These are phyloP conservation scores for Haplosporangium sp. DNA, from an alignment of 371 early-diverging fungal species.

Conservation along the genomic window DNA sequence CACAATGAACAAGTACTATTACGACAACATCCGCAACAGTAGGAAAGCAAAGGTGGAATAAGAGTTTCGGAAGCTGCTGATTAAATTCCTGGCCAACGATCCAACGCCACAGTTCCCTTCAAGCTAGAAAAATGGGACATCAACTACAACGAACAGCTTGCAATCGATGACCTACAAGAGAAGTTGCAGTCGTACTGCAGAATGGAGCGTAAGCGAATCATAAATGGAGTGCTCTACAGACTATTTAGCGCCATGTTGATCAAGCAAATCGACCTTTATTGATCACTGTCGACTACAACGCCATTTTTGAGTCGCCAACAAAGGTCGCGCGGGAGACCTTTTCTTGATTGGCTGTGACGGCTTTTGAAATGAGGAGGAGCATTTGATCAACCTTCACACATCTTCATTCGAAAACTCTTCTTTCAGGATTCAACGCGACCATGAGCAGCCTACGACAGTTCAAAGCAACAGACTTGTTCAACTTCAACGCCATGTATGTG, in stretches of 20 bases:
- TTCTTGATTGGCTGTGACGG: neutral
- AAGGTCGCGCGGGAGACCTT: slow-evolving; percentile 6
- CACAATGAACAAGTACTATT: slow-evolving; percentile 39
- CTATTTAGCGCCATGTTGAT: slow-evolving; percentile 38
- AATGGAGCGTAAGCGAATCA: slow-evolving; percentile 34
- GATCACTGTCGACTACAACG: slow-evolving; percentile 23
- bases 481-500: slow-evolving; percentile 86
- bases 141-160: slow-evolving; percentile 26
- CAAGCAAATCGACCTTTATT: slow-evolving; percentile 30
- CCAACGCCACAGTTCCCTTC: neutral
- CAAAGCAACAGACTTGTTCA: slow-evolving; percentile 88
- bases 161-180: slow-evolving; percentile 29
- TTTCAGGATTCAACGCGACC: neutral
- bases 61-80: neutral
- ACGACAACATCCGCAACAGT: slow-evolving; percentile 23
- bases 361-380: neutral
- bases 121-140: slow-evolving; percentile 8
- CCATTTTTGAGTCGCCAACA: slow-evolving; percentile 21
- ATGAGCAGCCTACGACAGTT: slow-evolving; percentile 82
- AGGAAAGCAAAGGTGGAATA: slow-evolving; percentile 17
- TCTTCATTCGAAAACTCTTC: neutral
- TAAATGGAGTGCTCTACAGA: slow-evolving; percentile 31
- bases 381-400: no score
- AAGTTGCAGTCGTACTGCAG: slow-evolving; percentile 32
- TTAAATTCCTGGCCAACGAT: neutral